Percentiles rank a stretch among this genome's conserved stretches.
These are phyloP conservation scores for Sclerotinia borealis DNA, from an alignment of 2,329 filamentous ascomycete species.

Conservation along the genomic window DNA sequence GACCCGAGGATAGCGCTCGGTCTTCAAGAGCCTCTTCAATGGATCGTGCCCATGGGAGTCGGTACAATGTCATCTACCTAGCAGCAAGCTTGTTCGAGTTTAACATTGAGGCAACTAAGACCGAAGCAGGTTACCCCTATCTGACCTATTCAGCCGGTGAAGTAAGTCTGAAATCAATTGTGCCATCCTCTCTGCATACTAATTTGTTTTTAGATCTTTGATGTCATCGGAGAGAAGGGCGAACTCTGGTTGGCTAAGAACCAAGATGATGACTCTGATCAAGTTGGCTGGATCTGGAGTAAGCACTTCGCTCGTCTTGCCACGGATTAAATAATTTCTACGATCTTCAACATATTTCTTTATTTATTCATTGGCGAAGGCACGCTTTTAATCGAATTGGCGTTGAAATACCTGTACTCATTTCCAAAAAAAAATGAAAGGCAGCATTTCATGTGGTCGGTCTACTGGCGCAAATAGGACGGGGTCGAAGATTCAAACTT, in stretches of 20 bases:
- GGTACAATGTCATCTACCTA: constrained; percentile 76
- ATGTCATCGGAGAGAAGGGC: constrained; percentile 92
- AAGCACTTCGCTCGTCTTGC: constrained; percentile 77
- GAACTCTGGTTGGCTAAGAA: constrained; percentile 97
- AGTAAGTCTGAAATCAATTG: constrained; percentile 40
- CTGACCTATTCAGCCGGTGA: constrained; percentile 93
- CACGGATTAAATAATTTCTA: constrained; percentile 26
- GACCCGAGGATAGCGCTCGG: constrained; percentile 45
- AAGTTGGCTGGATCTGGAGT: constrained; percentile 97
- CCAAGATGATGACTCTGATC: constrained; percentile 75
- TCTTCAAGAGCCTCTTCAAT: constrained; percentile 55
- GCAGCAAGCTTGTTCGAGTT: constrained; percentile 95
- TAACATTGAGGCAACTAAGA: constrained; percentile 86
- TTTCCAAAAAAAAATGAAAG: neutral
- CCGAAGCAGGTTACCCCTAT: constrained; percentile 93
- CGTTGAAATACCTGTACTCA: neutral
- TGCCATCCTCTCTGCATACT: neutral
- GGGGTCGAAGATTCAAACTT: neutral
- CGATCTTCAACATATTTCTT: neutral
- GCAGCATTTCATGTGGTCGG: constrained; percentile 1
- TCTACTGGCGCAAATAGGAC: neutral
- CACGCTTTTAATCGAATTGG: neutral
- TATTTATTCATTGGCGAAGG: neutral
- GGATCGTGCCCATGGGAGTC: constrained; percentile 46
- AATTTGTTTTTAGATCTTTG: constrained; percentile 56